A percentile compares a stretch with the other conserved stretches of the same genome.
These are phyloP conservation scores for Funneliformis geosporum DNA, from an alignment of 192 early-diverging fungal genomes.

Conservation along the genomic window DNA sequence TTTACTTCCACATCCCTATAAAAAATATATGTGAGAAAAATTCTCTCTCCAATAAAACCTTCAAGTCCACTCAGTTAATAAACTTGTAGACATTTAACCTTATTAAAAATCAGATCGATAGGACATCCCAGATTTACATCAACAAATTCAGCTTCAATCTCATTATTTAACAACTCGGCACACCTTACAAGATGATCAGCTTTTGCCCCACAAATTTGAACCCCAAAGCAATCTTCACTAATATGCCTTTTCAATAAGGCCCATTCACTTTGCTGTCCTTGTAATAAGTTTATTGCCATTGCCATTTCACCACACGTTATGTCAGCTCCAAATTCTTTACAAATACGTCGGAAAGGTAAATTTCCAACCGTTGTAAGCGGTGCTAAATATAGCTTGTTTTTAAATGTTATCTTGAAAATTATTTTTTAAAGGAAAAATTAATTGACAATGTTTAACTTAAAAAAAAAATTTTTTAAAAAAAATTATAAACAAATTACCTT, in stretches of 20 bases:
- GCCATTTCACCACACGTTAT: conserved; percentile 99
- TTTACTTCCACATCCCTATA: conserved; percentile 79
- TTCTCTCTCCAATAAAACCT: background rate
- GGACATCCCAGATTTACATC: conserved; percentile 98
- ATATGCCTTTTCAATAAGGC: conserved; percentile 80
- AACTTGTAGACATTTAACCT: conserved; percentile 33
- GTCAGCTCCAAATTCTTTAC: conserved; percentile 92
- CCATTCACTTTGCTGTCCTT: conserved; percentile 76
- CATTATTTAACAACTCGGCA: conserved; percentile 68
- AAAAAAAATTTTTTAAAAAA: no score
- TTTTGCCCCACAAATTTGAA: conserved; percentile 80
- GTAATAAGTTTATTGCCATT: conserved; percentile 63
- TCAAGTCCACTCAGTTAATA: background rate
- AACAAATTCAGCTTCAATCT: conserved; percentile 85
- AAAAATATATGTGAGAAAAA: background rate
- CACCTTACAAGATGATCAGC: conserved; percentile 58
- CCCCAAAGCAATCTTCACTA: conserved; percentile 89
- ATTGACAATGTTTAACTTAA: no score
- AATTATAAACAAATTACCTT: no score
- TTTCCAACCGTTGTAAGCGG: conserved; percentile 98
- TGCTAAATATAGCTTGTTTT: conserved; percentile 89
- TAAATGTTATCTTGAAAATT: conserved; percentile 63
- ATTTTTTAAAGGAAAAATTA: background rate
- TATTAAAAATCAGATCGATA: conserved; percentile 80
- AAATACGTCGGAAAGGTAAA: conserved; percentile 92